phyloP scores from a whole-genome alignment of 2,329 filamentous ascomycete genomes.

The Penicillium italicum region DNA sequence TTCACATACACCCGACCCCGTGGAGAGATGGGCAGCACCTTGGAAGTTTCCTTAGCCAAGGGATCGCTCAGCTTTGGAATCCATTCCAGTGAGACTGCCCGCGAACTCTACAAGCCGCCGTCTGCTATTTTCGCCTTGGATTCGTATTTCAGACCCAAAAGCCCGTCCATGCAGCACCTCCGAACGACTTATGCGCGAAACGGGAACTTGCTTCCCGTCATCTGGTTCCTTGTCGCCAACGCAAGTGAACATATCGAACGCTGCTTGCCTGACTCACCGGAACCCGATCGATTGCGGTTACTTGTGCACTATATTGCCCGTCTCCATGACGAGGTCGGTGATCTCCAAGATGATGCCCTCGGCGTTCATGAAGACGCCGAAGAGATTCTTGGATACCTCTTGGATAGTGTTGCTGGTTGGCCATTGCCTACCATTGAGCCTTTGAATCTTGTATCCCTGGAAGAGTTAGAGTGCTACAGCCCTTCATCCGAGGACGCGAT shows the following conservation, averaged over 20 bases:
- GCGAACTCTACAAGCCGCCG: conserved; percentile 34
- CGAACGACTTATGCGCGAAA: conserved; percentile 36
- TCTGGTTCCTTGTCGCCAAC: conserved; percentile 46
- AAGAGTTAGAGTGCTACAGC: conserved; percentile 24
- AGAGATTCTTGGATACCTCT: conserved; percentile 36
- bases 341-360: conserved; percentile 42
- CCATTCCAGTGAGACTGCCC: conserved; percentile 31
- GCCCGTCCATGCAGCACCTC: conserved; percentile 39
- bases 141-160: conserved; percentile 40
- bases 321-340: conserved; percentile 37
- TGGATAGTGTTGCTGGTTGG: conserved; percentile 40
- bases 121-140: conserved; percentile 45
- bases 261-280: conserved; percentile 40
- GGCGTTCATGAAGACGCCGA: conserved; percentile 41
- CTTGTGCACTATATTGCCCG: conserved; percentile 35
- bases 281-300: conserved; percentile 33
- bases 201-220: conserved; percentile 40
- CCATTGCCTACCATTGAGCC: conserved; percentile 37
- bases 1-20: conserved; percentile 31
- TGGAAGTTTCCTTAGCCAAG: conserved; percentile 38
- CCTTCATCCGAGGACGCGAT: conserved; percentile 19
- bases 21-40: conserved; percentile 32
- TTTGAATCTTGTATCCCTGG: conserved; percentile 32
- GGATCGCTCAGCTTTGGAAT: conserved; percentile 37
- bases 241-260: conserved; percentile 46